These are phyloP conservation scores for Thelonectria rubi DNA, from an alignment of 2,329 filamentous ascomycete genomes.

Conservation along the genomic window DNA sequence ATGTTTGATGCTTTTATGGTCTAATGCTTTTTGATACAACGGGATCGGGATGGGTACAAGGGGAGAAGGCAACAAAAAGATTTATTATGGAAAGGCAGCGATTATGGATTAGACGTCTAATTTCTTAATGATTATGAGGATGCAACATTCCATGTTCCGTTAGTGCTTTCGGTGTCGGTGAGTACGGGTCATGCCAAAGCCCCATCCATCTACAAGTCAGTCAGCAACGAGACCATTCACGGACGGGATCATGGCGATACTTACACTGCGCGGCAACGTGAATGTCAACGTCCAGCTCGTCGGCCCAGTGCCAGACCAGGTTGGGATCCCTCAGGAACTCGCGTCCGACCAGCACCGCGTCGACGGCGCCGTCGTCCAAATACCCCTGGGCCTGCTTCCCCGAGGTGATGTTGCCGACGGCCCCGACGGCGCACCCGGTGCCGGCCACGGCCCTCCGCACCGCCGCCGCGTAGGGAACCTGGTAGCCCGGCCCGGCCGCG, in stretches of 20 bases:
- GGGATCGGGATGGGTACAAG: neutral
- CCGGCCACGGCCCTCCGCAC: conserved; percentile 74
- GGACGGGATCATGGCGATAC: neutral
- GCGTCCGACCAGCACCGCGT: conserved; percentile 58
- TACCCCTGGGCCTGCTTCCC: conserved; percentile 57
- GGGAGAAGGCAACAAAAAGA: neutral
- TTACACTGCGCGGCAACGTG: conserved; percentile 52
- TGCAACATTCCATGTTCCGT: too few species aligned
- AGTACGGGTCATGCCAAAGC: conserved; percentile 39
- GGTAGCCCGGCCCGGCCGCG: conserved; percentile 70
- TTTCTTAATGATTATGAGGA: neutral
- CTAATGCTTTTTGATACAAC: neutral
- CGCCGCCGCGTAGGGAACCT: conserved; percentile 71
- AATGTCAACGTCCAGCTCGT: conserved; percentile 58
- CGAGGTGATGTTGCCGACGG: conserved; percentile 56
- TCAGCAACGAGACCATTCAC: neutral
- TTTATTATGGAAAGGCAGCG: conserved; percentile 12
- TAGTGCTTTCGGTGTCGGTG: conserved; percentile 37
- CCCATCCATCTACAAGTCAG: conserved; percentile 37
- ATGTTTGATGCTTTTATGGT: conserved; percentile 3
- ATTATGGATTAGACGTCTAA: neutral
- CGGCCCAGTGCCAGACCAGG: conserved; percentile 61
- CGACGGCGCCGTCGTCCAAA: conserved; percentile 54
- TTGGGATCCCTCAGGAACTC: conserved; percentile 65
- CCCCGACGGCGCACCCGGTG: conserved; percentile 50